phyloP scores from a whole-genome alignment of 139 green algal genomes.

The Chlorella vulgaris region DNA sequence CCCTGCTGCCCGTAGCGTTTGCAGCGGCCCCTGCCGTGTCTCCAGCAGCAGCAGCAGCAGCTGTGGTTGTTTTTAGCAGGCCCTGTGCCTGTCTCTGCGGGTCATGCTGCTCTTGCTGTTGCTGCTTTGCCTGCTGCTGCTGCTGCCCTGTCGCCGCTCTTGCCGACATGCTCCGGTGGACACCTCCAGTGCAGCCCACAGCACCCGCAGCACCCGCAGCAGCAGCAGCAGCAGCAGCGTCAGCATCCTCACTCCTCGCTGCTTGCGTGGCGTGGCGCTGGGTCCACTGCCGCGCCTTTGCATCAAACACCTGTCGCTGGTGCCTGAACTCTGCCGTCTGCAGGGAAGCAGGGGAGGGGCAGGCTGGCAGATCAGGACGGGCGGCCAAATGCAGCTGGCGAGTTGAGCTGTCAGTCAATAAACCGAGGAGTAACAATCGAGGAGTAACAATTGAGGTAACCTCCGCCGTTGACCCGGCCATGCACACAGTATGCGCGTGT shows the following conservation, averaged over 20 bases:
- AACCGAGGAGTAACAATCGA: too few species aligned
- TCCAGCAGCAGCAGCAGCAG: too few species aligned
- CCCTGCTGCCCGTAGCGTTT: background rate
- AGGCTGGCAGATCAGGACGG: background rate
- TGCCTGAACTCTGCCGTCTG: conserved; percentile 52
- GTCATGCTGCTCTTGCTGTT: background rate
- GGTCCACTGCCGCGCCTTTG: conserved; percentile 45
- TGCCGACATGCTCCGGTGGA: background rate
- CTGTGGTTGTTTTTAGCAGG: background rate
- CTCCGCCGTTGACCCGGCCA: too few species aligned
- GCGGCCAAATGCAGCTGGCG: too few species aligned
- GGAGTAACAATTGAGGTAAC: too few species aligned
- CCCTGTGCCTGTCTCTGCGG: background rate
- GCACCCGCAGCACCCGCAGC: background rate
- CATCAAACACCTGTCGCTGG: conserved; percentile 47
- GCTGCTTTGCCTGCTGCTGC: background rate
- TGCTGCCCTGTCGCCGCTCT: background rate
- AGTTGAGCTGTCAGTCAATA: too few species aligned
- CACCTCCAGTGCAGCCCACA: background rate
- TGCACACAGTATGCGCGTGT: too few species aligned
- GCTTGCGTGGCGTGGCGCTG: conserved; percentile 25
- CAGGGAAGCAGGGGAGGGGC: background rate
- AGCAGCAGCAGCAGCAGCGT: background rate
- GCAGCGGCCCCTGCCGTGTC: background rate
- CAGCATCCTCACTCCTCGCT: background rate